Conservation (phyloP, 1,284 basidiomycete genomes). For the Tremellales sp. region DNA sequence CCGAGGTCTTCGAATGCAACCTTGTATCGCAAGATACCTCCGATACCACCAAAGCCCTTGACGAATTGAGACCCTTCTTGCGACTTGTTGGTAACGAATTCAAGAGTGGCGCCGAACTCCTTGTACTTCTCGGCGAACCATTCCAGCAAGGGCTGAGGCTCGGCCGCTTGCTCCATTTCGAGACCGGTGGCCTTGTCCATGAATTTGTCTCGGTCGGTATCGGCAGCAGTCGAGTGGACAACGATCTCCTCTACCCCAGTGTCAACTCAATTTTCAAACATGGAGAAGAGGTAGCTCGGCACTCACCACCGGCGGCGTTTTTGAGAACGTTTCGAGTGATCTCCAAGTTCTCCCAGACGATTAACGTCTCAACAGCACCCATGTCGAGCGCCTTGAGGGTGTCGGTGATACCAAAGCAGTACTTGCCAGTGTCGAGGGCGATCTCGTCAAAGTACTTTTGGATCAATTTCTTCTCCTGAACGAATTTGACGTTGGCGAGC, state of each 20-base stretch:
- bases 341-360: slow-evolving; percentile 98
- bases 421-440: slow-evolving; percentile 93
- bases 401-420: slow-evolving; percentile 97
- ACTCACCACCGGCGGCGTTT: slow-evolving; percentile 79
- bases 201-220: slow-evolving; percentile 87
- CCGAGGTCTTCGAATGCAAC: slow-evolving; percentile 82
- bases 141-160: slow-evolving; percentile 81
- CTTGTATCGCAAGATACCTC: slow-evolving; percentile 88
- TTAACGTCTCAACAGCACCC: slow-evolving; percentile 92
- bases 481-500: slow-evolving; percentile 97
- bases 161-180: slow-evolving; percentile 86
- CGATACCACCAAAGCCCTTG: slow-evolving; percentile 97
- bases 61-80: slow-evolving; percentile 98
- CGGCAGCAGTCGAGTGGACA: slow-evolving; percentile 69
- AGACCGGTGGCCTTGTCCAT: slow-evolving; percentile 87
- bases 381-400: slow-evolving; percentile 95
- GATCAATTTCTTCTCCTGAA: slow-evolving; percentile 96
- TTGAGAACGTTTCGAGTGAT: slow-evolving; percentile 78
- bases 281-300: background rate
- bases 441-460: slow-evolving; percentile 99
- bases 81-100: slow-evolving; percentile 63
- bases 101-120: slow-evolving; percentile 91
- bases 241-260: slow-evolving; percentile 63
- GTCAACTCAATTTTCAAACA: background rate
- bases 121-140: slow-evolving; percentile 99